Base-by-base conservation (phyloP, 768 basidiomycete genomes). In the Kwoniella dendrophila region DNA sequence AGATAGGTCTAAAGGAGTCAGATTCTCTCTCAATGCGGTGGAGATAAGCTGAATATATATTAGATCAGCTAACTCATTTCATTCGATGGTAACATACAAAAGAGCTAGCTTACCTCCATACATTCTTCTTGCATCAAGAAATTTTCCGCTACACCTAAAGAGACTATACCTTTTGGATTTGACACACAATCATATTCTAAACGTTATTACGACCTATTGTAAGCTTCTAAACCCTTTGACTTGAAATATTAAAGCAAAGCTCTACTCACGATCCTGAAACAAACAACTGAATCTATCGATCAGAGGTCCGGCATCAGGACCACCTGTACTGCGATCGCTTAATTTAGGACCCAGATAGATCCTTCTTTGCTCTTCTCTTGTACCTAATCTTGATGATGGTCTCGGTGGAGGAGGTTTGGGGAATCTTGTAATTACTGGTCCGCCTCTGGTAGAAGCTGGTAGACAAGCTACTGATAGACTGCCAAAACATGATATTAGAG, bases 81-180 rank as follows among this genome's bases (percentile, higher is more conserved):
- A 20, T 24, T 26, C 30, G 47, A 49, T 48, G 11, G 26, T 11
- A 4, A 63, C 60, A 53, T 7, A 14, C 40, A 24, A 34, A 24
- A 1, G 27, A 50, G 29, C 34, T 0, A 33, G 32, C 64, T 48
- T n/a, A 72, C 67, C 58, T 70, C 66, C 29, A 68, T 47, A 59
- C 71, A 73, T 56, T 73, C 71, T 24, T 70, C 64, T 56, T 73
- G 63, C 67, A 74, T 74, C 48, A 78, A 54, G 57, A 73, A 72
- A 48, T 78, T 75, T 62, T 76, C 76, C 5, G 76, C 74, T 10
- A 78, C 73, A 58, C 63, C 67, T 62, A 78, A 53, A 0, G 74
- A 76, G 5, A 78, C 70, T 61, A 78, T 78, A 1, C 76, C 76
- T 30, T 62, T 70, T 3, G 75, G 75, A 47, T 77, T 77, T 6